Evolutionary conservation across 768 basidiomycete species (phyloP).

Genomic region (Boletus eberwhitei): DNA sequence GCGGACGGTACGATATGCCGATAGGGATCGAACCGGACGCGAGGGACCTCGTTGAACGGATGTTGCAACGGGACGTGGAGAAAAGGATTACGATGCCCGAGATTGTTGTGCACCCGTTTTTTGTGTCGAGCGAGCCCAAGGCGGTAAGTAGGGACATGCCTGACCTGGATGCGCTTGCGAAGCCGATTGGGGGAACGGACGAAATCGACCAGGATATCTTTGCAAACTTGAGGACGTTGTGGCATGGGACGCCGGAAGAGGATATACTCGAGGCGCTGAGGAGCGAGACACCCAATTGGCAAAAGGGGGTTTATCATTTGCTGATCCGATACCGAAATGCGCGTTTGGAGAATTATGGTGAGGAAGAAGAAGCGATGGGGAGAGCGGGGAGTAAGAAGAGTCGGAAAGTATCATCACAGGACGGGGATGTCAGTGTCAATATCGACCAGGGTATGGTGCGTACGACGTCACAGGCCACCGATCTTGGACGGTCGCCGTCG

Average conservation of each 20-base stretch:
- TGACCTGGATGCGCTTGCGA: conserved; percentile 62
- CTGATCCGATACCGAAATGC: conserved; percentile 80
- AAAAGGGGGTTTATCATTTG: conserved; percentile 93
- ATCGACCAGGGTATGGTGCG: conserved; percentile 17
- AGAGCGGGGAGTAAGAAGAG: conserved; percentile 34
- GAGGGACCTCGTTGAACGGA: conserved; percentile 71
- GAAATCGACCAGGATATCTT: conserved; percentile 89
- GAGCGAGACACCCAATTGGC: conserved; percentile 76
- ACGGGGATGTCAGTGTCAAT: conserved; percentile 26
- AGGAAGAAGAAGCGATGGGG: conserved; percentile 52
- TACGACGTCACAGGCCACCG: conserved; percentile 24
- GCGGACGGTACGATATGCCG: conserved; percentile 74
- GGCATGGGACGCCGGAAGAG: conserved; percentile 75
- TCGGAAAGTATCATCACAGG: conserved; percentile 32
- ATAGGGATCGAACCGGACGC: conserved; percentile 63
- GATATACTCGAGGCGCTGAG: conserved; percentile 68
- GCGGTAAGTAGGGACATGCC: conserved; percentile 45
- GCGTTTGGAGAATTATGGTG: conserved; percentile 70
- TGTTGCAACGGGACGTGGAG: conserved; percentile 74
- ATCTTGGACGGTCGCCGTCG: conserved; percentile 31
- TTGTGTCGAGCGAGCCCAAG: conserved; percentile 51
- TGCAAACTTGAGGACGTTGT: conserved; percentile 86
- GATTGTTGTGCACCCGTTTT: conserved; percentile 80
- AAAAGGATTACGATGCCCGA: conserved; percentile 80
- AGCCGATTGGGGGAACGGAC: conserved; percentile 56